phyloP scores from a whole-genome alignment of 2,329 filamentous ascomycete species.

The Talaromyces atroroseus region DNA sequence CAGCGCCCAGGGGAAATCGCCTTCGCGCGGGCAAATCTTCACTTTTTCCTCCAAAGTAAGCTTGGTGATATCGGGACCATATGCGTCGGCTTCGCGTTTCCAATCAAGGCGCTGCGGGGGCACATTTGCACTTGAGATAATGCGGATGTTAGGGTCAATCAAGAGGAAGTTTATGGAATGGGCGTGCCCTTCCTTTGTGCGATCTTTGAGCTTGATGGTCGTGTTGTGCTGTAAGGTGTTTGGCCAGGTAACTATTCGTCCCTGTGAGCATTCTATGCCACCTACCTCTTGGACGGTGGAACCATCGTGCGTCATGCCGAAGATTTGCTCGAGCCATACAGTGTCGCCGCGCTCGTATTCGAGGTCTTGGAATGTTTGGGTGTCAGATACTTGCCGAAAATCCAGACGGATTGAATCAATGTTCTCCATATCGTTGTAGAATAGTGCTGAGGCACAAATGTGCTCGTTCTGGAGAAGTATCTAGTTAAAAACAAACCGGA shows the following conservation, averaged over 20 bases:
- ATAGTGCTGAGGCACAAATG: slow-evolving; percentile 58
- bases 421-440: slow-evolving; percentile 59
- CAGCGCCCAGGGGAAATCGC: slow-evolving; percentile 28
- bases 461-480: slow-evolving; percentile 49
- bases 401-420: slow-evolving; percentile 48
- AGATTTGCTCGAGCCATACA: slow-evolving; percentile 27
- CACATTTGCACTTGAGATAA: slow-evolving; percentile 51
- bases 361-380: slow-evolving; percentile 26
- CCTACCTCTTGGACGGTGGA: slow-evolving; percentile 23
- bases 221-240: slow-evolving; percentile 49
- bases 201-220: slow-evolving; percentile 47
- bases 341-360: slow-evolving; percentile 26
- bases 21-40: slow-evolving; percentile 13
- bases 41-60: slow-evolving; percentile 20
- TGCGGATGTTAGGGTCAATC: slow-evolving; percentile 51
- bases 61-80: slow-evolving; percentile 14
- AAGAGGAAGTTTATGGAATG: slow-evolving; percentile 55
- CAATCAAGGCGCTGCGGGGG: slow-evolving; percentile 50
- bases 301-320: slow-evolving; percentile 22
- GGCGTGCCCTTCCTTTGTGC: slow-evolving; percentile 47
- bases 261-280: slow-evolving; percentile 16
- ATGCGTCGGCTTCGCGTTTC: slow-evolving; percentile 28
- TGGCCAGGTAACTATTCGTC: slow-evolving; percentile 23
- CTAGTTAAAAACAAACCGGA: background rate
- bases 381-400: slow-evolving; percentile 44